Conservation (phyloP, 177 flowering plant genomes). For the Vitis hybrid region DNA sequence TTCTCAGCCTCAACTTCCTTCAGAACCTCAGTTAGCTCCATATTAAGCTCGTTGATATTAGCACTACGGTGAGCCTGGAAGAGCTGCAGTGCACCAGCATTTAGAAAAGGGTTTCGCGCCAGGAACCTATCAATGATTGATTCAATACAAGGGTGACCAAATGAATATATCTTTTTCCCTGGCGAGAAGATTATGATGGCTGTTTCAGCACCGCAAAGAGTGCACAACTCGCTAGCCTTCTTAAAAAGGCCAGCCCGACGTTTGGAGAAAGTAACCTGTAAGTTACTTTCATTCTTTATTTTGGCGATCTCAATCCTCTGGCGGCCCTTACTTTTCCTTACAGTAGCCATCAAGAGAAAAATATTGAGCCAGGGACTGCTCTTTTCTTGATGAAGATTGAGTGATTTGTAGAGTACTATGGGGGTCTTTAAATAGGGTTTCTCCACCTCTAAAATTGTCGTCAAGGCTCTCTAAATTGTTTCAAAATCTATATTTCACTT, state of each 20-base stretch:
- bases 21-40: slow-evolving; percentile 21
- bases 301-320: slow-evolving; percentile 31
- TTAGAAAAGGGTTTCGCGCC: not conserved
- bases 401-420: no score
- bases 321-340: slow-evolving; percentile 24
- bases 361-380: not conserved
- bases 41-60: slow-evolving; percentile 23
- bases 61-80: slow-evolving; percentile 26
- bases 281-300: slow-evolving; percentile 21
- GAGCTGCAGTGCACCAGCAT: slow-evolving; percentile 8
- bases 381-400: not conserved
- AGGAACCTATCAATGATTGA: slow-evolving; percentile 14
- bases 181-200: slow-evolving; percentile 29
- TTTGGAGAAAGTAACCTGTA: slow-evolving; percentile 33
- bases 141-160: slow-evolving; percentile 30
- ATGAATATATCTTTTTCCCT: slow-evolving; percentile 25
- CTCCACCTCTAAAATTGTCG: no score
- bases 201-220: slow-evolving; percentile 28
- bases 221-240: slow-evolving; percentile 36
- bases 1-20: slow-evolving; percentile 25
- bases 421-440: no score
- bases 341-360: not conserved
- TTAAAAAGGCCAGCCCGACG: slow-evolving; percentile 32
- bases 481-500: no score
- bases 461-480: no score